Percentiles rank a stretch among this genome's conserved stretches.
phyloP scores from a whole-genome alignment of 768 basidiomycete genomes.

The Auriculariales sp. region DNA sequence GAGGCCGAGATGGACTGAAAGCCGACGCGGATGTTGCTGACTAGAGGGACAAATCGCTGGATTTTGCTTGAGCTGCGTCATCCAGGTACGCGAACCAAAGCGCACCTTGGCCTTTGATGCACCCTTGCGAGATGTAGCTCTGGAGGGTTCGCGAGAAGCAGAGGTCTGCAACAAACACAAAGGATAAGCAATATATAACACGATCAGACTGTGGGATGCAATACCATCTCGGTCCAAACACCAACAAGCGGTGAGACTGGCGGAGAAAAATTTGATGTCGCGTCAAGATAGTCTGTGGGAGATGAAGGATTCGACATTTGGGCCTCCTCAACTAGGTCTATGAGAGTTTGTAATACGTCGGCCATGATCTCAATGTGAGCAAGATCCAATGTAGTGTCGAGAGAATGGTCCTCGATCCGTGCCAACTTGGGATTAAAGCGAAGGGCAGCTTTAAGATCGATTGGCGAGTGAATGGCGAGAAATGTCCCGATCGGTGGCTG shows the following conservation, averaged over 20 bases:
- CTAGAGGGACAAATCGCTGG: not conserved
- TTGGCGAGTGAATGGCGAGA: conserved; percentile 29
- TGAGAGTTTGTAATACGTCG: conserved; percentile 22
- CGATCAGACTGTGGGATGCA: not conserved
- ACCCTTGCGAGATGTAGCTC: too few relatives aligned
- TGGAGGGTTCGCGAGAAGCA: too few relatives aligned
- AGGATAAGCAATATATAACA: not conserved
- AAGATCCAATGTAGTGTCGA: conserved; percentile 29
- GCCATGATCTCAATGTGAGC: conserved; percentile 33
- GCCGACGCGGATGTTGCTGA: not conserved
- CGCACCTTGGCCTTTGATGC: too few relatives aligned
- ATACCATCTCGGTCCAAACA: not conserved
- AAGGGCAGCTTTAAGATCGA: conserved; percentile 31
- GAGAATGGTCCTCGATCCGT: conserved; percentile 35
- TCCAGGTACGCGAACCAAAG: too few relatives aligned
- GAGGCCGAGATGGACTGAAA: not conserved
- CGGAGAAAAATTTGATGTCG: not conserved
- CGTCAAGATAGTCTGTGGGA: not conserved
- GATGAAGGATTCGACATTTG: not conserved
- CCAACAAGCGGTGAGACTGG: not conserved
- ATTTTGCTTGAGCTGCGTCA: too few relatives aligned
- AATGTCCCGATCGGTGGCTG: conserved; percentile 14
- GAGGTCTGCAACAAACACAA: not conserved
- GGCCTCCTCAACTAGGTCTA: conserved; percentile 9
- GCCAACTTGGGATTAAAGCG: conserved; percentile 46